Conservation (phyloP, 2,329 filamentous ascomycete genomes). For the Albophoma yamanashiensis region DNA sequence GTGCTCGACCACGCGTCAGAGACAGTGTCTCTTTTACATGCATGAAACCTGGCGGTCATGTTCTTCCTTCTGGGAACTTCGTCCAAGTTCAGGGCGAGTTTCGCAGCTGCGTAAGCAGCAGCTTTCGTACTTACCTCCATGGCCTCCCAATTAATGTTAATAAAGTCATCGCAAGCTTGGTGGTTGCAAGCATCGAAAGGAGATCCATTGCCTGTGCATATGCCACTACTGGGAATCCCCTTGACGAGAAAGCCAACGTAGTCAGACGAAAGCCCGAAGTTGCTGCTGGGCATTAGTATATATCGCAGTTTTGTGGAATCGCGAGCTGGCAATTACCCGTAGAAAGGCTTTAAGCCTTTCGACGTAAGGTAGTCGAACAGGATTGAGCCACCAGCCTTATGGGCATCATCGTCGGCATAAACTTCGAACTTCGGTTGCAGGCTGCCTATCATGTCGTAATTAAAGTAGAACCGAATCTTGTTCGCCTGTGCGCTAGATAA, state of each 20-base stretch:
- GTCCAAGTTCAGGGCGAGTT: conserved; percentile 23
- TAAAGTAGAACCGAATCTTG: conserved; percentile 56
- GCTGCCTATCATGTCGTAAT: conserved; percentile 61
- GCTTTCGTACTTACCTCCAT: conserved; percentile 26
- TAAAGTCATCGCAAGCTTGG: conserved; percentile 25
- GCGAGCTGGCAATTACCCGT: conserved; percentile 8
- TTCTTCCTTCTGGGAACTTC: conserved; percentile 21
- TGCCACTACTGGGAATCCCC: conserved; percentile 24
- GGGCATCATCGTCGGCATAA: conserved; percentile 27
- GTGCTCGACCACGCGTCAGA: conserved; percentile 15
- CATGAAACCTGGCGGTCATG: conserved; percentile 14
- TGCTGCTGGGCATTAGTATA: conserved; percentile 3
- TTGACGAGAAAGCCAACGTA: conserved; percentile 25
- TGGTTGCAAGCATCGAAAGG: conserved; percentile 27
- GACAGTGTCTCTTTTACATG: conserved; percentile 11
- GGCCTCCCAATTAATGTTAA: conserved; percentile 30
- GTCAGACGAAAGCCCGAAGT: conserved; percentile 24
- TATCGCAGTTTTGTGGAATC: neutral
- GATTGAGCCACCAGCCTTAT: conserved; percentile 9
- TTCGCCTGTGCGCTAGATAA: conserved; percentile 27
- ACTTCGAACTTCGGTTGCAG: conserved; percentile 26
- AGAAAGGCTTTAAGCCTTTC: conserved; percentile 16
- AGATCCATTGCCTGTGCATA: conserved; percentile 24
- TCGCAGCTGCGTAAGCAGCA: conserved; percentile 40
- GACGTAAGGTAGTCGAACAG: conserved; percentile 19